A percentile compares a stretch with the other conserved stretches of the same genome.
These are phyloP conservation scores for Thecaphora frezii DNA, from an alignment of 1,284 basidiomycete species.

Conservation along the genomic window DNA sequence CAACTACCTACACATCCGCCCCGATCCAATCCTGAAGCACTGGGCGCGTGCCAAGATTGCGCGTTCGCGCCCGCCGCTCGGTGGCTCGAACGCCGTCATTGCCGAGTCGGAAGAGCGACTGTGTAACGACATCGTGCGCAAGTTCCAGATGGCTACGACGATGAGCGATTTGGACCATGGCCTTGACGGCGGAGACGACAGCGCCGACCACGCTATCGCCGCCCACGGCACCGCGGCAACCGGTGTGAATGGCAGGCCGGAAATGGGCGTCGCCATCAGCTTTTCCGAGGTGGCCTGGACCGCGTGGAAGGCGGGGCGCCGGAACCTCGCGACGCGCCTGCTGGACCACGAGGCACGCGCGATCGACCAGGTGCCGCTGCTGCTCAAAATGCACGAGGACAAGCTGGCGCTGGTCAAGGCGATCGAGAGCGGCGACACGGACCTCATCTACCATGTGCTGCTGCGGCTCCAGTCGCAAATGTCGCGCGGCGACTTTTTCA, in stretches of 20 bases:
- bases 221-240: background rate
- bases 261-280: constrained; percentile 65
- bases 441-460: constrained; percentile 64
- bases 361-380: constrained; percentile 87
- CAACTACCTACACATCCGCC: constrained; percentile 76
- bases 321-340: constrained; percentile 84
- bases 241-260: constrained; percentile 3
- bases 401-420: constrained; percentile 83
- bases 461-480: constrained; percentile 68
- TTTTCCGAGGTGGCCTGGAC: constrained; percentile 92
- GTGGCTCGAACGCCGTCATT: constrained; percentile 14
- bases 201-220: too few species aligned
- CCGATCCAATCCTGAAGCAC: constrained; percentile 85
- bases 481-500: constrained; percentile 89
- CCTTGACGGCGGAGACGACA: constrained; percentile 8
- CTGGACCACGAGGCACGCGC: constrained; percentile 85
- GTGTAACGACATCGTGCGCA: constrained; percentile 79
- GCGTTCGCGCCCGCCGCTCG: constrained; percentile 64
- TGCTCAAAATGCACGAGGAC: constrained; percentile 93
- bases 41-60: constrained; percentile 93
- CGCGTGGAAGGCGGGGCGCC: constrained; percentile 88
- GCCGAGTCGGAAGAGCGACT: constrained; percentile 69
- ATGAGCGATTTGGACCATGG: constrained; percentile 28
- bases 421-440: constrained; percentile 90
- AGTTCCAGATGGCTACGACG: constrained; percentile 69